Evolutionary conservation across 2,329 filamentous ascomycete genomes (phyloP).

Genomic region (Zasmidium citrigriseum): DNA sequence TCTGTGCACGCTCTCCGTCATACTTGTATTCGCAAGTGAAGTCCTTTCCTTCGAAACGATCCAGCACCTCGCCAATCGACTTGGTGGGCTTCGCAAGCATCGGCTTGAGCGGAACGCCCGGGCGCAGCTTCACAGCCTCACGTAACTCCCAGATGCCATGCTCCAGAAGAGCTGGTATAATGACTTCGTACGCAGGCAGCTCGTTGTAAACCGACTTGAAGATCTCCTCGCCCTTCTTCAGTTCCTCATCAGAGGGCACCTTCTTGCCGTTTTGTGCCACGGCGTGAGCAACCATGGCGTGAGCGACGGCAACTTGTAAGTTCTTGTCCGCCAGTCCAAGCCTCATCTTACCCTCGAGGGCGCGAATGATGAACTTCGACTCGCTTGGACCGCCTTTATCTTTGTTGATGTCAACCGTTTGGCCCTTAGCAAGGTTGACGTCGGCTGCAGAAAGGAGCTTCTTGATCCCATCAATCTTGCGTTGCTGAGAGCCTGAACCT

Average conservation of each 20-base stretch:
- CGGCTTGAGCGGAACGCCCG: conserved; percentile 92
- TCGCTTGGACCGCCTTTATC: conserved; percentile 94
- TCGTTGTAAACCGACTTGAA: conserved; percentile 88
- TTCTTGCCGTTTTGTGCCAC: conserved; percentile 67
- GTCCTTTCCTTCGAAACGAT: conserved; percentile 90
- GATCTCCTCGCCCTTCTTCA: conserved; percentile 80
- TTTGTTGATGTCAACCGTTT: conserved; percentile 76
- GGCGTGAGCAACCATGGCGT: conserved; percentile 85
- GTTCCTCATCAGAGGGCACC: conserved; percentile 69
- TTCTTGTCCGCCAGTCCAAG: conserved; percentile 91
- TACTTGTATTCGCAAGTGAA: conserved; percentile 99
- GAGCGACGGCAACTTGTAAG: conserved; percentile 83
- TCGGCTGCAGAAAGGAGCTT: conserved; percentile 93
- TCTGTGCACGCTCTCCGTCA: conserved; percentile 96
- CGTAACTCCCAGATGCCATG: conserved; percentile 81
- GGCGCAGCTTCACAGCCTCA: conserved; percentile 85
- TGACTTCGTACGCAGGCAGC: conserved; percentile 90
- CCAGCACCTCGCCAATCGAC: conserved; percentile 93
- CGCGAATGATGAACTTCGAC: conserved; percentile 89
- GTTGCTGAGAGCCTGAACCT: conserved; percentile 83
- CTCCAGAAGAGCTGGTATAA: conserved; percentile 85
- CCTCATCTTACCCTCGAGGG: conserved; percentile 90
- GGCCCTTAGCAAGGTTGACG: conserved; percentile 66
- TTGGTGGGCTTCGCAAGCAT: conserved; percentile 99
- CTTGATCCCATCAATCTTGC: conserved; percentile 94